These are phyloP conservation scores for Phoma herbarum DNA, from an alignment of 2,329 filamentous ascomycete species.

Conservation along the genomic window DNA sequence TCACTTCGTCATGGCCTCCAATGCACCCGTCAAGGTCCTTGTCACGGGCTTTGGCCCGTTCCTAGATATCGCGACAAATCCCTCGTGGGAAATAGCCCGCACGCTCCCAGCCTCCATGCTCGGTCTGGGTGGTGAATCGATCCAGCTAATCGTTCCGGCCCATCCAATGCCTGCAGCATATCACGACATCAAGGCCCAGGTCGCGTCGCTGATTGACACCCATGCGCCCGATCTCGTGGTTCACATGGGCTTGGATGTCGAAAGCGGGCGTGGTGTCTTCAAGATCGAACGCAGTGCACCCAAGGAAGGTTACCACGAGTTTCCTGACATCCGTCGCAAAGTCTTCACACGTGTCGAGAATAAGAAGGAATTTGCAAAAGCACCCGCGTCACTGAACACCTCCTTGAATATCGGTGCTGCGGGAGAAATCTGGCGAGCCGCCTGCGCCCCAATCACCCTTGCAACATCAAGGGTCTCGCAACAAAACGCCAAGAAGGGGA, in stretches of 20 bases:
- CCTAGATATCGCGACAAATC: conserved; percentile 74
- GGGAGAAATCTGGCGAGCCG: conserved; percentile 24
- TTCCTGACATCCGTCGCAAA: conserved; percentile 72
- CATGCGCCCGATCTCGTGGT: conserved; percentile 68
- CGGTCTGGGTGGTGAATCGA: conserved; percentile 15
- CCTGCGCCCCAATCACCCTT: conserved; percentile 21
- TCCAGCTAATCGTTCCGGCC: conserved; percentile 72
- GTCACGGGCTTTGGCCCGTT: conserved; percentile 69
- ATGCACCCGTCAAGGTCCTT: conserved; percentile 50
- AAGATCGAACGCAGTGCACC: conserved; percentile 75
- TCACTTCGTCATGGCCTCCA: background rate
- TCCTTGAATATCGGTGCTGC: conserved; percentile 35
- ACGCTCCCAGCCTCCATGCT: conserved; percentile 58
- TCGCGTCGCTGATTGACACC: conserved; percentile 69
- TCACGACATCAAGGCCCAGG: conserved; percentile 66
- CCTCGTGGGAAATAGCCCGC: conserved; percentile 80
- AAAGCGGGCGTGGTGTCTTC: conserved; percentile 65
- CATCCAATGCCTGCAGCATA: conserved; percentile 77
- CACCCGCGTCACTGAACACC: conserved; percentile 34
- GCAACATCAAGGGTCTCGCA: conserved; percentile 1
- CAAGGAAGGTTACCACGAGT: conserved; percentile 72
- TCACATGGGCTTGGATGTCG: conserved; percentile 82
- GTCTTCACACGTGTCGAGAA: conserved; percentile 44
- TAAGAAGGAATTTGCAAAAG: conserved; percentile 32
- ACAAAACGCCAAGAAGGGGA: conserved; percentile 16